A percentile compares a stretch with the other conserved stretches of the same genome.
These are phyloP conservation scores for Haberlea rhodopensis DNA, from an alignment of 257 asterid genomes.

Conservation along the genomic window DNA sequence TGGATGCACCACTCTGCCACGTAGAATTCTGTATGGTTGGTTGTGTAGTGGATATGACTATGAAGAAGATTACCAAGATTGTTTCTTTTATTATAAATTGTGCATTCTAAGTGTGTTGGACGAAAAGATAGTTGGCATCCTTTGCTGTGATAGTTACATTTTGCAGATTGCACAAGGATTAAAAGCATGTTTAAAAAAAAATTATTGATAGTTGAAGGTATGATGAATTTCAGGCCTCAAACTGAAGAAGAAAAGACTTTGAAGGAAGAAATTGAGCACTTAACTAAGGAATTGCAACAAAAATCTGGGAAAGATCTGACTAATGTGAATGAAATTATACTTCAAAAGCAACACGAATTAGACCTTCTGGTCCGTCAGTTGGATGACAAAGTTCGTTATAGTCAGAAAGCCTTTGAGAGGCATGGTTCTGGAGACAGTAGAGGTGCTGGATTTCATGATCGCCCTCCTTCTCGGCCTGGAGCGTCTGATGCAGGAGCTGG, in stretches of 20 bases:
- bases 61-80: background rate
- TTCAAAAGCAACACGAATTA: conserved; percentile 61
- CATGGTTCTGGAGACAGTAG: conserved; percentile 74
- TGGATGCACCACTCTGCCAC: background rate
- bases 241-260: conserved; percentile 82
- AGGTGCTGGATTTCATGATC: conserved; percentile 34
- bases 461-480: conserved; percentile 33
- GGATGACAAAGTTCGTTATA: conserved; percentile 83
- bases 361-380: conserved; percentile 59
- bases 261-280: conserved; percentile 69
- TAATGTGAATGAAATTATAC: conserved; percentile 43
- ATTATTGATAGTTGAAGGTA: conserved; percentile 27
- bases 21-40: background rate
- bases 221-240: conserved; percentile 57
- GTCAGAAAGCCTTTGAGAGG: conserved; percentile 65
- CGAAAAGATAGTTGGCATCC: background rate
- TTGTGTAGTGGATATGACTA: background rate
- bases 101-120: conserved; percentile 2
- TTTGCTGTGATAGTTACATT: background rate
- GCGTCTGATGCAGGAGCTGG: conserved; percentile 29
- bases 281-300: conserved; percentile 52
- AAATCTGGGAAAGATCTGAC: conserved; percentile 47
- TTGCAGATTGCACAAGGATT: background rate
- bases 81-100: background rate
- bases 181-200: background rate